phyloP scores from a whole-genome alignment of 179 eudicot genomes.

The Spergularia azorica region DNA sequence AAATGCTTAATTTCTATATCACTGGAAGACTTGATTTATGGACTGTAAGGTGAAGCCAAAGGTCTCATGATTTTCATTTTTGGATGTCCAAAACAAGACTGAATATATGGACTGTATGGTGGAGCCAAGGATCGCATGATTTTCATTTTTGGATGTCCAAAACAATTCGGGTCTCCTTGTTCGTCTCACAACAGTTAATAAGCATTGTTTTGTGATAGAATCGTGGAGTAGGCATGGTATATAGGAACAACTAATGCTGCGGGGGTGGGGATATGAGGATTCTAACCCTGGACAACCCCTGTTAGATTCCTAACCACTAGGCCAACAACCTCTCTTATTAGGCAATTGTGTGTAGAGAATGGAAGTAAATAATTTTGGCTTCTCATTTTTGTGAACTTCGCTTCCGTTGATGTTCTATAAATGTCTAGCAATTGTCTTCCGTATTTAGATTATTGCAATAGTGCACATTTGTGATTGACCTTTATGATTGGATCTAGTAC shows the following conservation, averaged over 20 bases:
- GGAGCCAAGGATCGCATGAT: no score
- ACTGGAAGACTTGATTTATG: neutral
- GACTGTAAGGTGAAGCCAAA: neutral
- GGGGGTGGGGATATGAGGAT: no score
- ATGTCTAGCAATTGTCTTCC: neutral
- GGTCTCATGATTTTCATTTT: neutral
- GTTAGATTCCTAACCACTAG: no score
- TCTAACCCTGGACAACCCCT: no score
- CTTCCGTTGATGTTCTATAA: neutral
- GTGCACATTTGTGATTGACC: neutral
- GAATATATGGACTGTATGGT: no score
- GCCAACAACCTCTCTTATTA: no score
- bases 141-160: no score
- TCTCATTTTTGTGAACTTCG: neutral
- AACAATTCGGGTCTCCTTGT: no score
- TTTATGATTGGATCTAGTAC: neutral
- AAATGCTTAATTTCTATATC: neutral
- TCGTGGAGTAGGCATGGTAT: neutral
- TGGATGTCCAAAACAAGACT: neutral
- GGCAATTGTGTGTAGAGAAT: neutral
- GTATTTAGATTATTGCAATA: neutral
- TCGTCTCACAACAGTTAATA: neutral
- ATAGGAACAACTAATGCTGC: no score
- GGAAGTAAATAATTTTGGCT: neutral
- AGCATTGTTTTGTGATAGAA: neutral